These are phyloP conservation scores for Pseudocercospora fuligena DNA, from an alignment of 2,329 filamentous ascomycete species.

Conservation along the genomic window DNA sequence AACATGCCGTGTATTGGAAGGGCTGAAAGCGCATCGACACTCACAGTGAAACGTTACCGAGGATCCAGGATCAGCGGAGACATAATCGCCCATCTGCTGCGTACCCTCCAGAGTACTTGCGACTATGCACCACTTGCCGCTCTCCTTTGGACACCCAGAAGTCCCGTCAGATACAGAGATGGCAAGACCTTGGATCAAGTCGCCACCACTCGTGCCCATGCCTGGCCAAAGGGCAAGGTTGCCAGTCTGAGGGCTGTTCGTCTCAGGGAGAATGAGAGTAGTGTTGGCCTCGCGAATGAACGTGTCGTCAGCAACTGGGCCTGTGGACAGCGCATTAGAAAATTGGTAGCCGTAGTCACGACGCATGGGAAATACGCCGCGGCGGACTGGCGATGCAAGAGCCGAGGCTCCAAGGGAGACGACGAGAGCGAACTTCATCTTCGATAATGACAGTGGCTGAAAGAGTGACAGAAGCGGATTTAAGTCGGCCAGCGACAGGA, in stretches of 20 bases:
- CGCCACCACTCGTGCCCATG: constrained; percentile 54
- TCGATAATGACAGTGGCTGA: not conserved
- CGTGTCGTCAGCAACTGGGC: constrained; percentile 46
- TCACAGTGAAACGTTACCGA: constrained; percentile 50
- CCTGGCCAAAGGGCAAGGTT: constrained; percentile 54
- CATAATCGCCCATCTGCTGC: constrained; percentile 24
- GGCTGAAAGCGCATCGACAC: constrained; percentile 3
- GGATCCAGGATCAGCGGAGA: constrained; percentile 32
- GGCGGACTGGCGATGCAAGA: not conserved
- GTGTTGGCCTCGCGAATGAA: constrained; percentile 53
- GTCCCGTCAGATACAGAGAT: constrained; percentile 23
- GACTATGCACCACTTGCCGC: constrained; percentile 49
- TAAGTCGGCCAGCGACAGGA: constrained; percentile 3
- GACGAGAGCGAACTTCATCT: not conserved
- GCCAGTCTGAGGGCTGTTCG: constrained; percentile 45
- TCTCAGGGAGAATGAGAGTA: constrained; percentile 49
- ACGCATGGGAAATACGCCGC: not conserved
- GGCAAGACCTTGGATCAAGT: constrained; percentile 55
- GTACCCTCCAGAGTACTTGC: constrained; percentile 49
- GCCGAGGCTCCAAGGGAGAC: not conserved
- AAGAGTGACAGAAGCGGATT: not conserved
- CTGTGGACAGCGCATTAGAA: constrained; percentile 47
- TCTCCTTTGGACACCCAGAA: constrained; percentile 18
- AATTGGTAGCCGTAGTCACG: constrained; percentile 25
- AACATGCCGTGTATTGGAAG: not conserved